Conservation (phyloP, 2,329 filamentous ascomycete genomes). For the Exserohilum rostratum region DNA sequence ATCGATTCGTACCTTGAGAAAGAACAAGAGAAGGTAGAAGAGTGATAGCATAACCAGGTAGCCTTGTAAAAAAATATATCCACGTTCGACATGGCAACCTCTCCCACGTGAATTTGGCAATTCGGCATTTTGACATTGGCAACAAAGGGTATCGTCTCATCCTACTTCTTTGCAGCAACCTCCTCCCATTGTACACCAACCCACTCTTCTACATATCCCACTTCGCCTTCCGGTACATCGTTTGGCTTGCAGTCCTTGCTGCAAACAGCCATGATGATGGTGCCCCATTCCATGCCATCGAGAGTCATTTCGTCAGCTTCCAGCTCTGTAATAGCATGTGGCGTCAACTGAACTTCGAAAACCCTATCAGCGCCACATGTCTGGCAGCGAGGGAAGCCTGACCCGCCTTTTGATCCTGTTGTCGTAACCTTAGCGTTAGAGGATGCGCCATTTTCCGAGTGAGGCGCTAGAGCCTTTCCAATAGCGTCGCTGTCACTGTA, state of each 20-base stretch:
- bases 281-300: conserved; percentile 98
- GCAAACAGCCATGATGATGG: conserved; percentile 85
- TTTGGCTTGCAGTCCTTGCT: conserved; percentile 73
- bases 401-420: conserved; percentile 27
- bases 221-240: conserved; percentile 64
- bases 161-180: conserved; percentile 41
- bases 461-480: conserved; percentile 64
- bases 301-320: conserved; percentile 71
- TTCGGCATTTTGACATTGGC: no score
- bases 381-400: conserved; percentile 72
- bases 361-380: conserved; percentile 76
- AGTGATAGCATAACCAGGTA: no score
- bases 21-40: not conserved
- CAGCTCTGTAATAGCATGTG: conserved; percentile 86
- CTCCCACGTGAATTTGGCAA: no score
- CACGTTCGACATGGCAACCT: no score
- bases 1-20: not conserved
- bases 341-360: conserved; percentile 92
- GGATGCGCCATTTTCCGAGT: conserved; percentile 35
- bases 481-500: conserved; percentile 80
- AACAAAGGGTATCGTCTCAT: not conserved
- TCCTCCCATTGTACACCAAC: conserved; percentile 99
- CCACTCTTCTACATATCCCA: conserved; percentile 92
- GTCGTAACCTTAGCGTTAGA: conserved; percentile 40
- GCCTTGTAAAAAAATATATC: no score